Percentiles rank a stretch among this genome's conserved stretches.
phyloP scores from a whole-genome alignment of 2,329 filamentous ascomycete genomes.

The Diaporthe sp. region DNA sequence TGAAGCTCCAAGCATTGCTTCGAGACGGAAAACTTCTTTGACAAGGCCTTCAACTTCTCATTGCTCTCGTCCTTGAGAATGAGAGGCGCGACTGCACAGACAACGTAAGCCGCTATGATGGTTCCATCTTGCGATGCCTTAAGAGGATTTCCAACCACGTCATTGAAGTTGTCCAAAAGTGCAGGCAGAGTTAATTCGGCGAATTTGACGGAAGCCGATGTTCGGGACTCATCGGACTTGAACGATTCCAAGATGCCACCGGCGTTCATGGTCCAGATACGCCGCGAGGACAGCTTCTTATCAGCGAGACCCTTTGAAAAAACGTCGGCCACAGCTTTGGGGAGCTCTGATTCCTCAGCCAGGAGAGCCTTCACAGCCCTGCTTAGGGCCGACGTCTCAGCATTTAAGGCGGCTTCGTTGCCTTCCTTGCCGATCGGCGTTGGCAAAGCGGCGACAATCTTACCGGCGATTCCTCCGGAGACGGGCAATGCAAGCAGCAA shows the following conservation, averaged over 20 bases:
- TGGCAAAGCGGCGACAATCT: conserved; percentile 74
- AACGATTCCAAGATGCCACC: conserved; percentile 76
- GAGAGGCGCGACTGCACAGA: conserved; percentile 71
- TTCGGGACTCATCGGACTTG: conserved; percentile 55
- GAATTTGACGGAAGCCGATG: conserved; percentile 60
- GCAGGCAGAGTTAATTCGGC: conserved; percentile 63
- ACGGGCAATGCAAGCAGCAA: conserved; percentile 76
- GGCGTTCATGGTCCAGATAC: conserved; percentile 81
- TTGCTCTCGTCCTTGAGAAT: conserved; percentile 66
- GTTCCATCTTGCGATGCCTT: conserved; percentile 84
- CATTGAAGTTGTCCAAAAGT: conserved; percentile 78
- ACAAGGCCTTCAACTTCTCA: conserved; percentile 54
- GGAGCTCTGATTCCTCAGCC: conserved; percentile 67
- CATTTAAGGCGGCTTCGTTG: conserved; percentile 83
- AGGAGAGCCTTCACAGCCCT: conserved; percentile 73
- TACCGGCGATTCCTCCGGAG: conserved; percentile 70
- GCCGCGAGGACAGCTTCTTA: conserved; percentile 82
- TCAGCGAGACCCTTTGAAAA: conserved; percentile 86
- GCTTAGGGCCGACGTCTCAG: conserved; percentile 79
- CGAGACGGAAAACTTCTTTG: conserved; percentile 71
- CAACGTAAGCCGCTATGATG: conserved; percentile 82
- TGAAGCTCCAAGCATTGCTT: conserved; percentile 75
- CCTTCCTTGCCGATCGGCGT: conserved; percentile 83
- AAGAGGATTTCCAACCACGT: conserved; percentile 81
- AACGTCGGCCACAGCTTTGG: conserved; percentile 74